Evolutionary conservation across 23 red algal genomes (phyloP).

Genomic region (Gracilaria vermiculophylla): DNA sequence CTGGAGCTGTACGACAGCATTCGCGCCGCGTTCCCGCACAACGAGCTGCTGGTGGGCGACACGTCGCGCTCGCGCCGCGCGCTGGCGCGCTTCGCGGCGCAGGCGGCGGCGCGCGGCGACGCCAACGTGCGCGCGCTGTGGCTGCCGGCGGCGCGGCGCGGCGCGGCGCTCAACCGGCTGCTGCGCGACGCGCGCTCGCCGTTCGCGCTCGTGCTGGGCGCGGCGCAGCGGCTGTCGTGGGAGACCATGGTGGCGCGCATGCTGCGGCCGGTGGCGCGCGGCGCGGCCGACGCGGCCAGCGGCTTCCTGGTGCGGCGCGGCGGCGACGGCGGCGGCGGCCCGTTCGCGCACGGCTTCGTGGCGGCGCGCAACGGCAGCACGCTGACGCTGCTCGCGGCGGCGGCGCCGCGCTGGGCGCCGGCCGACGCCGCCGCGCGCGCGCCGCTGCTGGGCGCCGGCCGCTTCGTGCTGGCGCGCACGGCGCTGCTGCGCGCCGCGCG

Average conservation of each 20-base stretch:
- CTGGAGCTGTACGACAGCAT: conserved; percentile 14
- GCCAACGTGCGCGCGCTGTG: background rate
- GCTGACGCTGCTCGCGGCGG: too few species aligned
- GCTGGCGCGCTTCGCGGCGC: background rate
- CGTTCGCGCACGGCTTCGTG: background rate
- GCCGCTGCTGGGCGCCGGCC: too few species aligned
- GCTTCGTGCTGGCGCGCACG: background rate
- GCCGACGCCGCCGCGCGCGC: too few species aligned
- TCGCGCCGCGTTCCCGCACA: conserved; percentile 5
- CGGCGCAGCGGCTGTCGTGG: conserved; percentile 1
- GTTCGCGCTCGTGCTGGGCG: background rate
- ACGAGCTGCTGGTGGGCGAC: background rate
- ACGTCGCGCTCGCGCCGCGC: background rate
- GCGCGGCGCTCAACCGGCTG: background rate
- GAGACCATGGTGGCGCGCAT: conserved; percentile 24
- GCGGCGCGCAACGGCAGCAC: too few species aligned
- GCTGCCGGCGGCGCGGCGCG: background rate
- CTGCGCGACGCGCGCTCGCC: background rate
- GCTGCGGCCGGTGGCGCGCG: background rate
- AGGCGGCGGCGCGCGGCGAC: background rate
- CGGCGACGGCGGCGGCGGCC: background rate
- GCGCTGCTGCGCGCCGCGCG: background rate
- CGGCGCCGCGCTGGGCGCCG: too few species aligned
- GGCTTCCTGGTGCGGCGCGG: background rate
- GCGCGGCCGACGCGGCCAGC: background rate